phyloP scores from a whole-genome alignment of 2,329 filamentous ascomycete species.

The Cyphellophora attinorum region DNA sequence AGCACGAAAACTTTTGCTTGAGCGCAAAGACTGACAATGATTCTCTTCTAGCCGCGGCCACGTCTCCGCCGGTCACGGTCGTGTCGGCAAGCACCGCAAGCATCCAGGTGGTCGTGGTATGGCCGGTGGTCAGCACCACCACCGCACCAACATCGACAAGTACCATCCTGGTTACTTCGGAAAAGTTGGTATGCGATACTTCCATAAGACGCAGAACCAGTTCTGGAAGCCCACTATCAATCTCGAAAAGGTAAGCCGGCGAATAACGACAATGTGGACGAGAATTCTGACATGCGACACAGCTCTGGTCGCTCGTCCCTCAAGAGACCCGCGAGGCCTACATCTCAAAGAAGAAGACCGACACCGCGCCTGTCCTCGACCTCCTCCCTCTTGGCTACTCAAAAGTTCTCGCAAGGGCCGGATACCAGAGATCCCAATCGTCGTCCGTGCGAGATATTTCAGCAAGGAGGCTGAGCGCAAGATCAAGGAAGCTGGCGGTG shows the following conservation, averaged over 20 bases:
- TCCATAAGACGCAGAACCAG: conserved; percentile 92
- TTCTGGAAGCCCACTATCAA: conserved; percentile 99
- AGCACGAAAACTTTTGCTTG: neutral
- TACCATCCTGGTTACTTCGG: conserved; percentile 74
- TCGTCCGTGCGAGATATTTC: conserved; percentile 92
- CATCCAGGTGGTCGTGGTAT: conserved; percentile 69
- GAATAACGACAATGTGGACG: conserved; percentile 1
- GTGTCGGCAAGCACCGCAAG: conserved; percentile 98
- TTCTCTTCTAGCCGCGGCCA: conserved; percentile 66
- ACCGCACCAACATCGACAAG: conserved; percentile 86
- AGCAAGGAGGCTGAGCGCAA: conserved; percentile 95
- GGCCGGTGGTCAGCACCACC: conserved; percentile 99
- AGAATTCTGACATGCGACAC: conserved; percentile 8
- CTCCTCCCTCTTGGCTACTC: conserved; percentile 95
- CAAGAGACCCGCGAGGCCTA: conserved; percentile 88
- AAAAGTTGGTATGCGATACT: conserved; percentile 90
- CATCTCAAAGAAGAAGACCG: conserved; percentile 67
- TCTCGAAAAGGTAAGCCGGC: conserved; percentile 78
- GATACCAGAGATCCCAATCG: conserved; percentile 82
- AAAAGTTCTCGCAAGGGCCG: conserved; percentile 97
- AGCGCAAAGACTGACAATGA: conserved; percentile 2
- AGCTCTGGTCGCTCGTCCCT: conserved; percentile 96
- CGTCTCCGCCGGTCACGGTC: conserved; percentile 96
- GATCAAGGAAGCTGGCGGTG: conserved; percentile 95
- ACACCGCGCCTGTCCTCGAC: conserved; percentile 95